Evolutionary conservation across 1,284 basidiomycete genomes (phyloP).

Genomic region (Naganishia sp.): DNA sequence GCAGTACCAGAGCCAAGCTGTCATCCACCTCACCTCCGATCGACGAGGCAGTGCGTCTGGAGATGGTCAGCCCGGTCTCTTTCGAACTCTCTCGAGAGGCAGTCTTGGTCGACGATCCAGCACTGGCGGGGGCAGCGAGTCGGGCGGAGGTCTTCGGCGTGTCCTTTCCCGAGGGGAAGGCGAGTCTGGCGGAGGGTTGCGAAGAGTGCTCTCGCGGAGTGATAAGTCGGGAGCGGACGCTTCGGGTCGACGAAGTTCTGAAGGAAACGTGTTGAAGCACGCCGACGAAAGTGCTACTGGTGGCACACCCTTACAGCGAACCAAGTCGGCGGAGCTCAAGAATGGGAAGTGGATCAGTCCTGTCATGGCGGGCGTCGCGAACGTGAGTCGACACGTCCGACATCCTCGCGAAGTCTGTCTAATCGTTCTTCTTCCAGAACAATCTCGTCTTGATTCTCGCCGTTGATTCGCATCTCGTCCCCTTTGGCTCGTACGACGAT

Average conservation of each 20-base stretch:
- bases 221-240: conserved; percentile 19
- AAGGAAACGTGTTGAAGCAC: conserved; percentile 20
- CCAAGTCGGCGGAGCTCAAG: conserved; percentile 21
- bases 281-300: background rate
- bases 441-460: conserved; percentile 18
- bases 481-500: background rate
- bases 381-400: background rate
- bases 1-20: conserved; percentile 21
- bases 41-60: conserved; percentile 19
- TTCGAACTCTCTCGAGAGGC: conserved; percentile 17
- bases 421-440: conserved; percentile 2
- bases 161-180: conserved; percentile 21
- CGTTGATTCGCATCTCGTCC: conserved; percentile 17
- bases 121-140: conserved; percentile 1
- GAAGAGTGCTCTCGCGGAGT: conserved; percentile 20
- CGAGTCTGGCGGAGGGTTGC: conserved; percentile 17
- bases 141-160: conserved; percentile 12
- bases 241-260: conserved; percentile 25
- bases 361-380: conserved; percentile 22
- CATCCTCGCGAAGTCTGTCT: background rate
- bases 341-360: conserved; percentile 25
- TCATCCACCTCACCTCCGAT: conserved; percentile 15
- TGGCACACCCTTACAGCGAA: conserved; percentile 12
- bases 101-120: conserved; percentile 27
- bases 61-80: conserved; percentile 14